Percentiles rank a stretch among this genome's conserved stretches.
Conservation (phyloP, 352 stramenopile species). For the Elongisporangium undulatum region DNA sequence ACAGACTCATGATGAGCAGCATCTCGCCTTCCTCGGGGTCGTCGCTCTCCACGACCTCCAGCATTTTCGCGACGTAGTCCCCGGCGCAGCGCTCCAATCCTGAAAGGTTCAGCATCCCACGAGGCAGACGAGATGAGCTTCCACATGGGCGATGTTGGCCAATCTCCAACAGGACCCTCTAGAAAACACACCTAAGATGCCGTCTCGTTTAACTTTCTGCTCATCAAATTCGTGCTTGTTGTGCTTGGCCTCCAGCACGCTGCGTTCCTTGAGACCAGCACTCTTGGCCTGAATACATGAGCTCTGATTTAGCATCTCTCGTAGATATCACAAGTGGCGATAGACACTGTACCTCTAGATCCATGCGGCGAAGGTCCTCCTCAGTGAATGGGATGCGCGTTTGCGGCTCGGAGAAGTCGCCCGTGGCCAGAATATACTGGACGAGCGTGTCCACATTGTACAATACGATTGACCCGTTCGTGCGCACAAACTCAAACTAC, state of each 20-base stretch:
- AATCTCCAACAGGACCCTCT: not conserved
- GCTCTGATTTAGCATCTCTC: slow-evolving; percentile 27
- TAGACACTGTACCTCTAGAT: slow-evolving; percentile 42
- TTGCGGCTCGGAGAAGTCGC: slow-evolving; percentile 86
- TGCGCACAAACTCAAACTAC: slow-evolving; percentile 81
- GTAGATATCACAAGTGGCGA: slow-evolving; percentile 22
- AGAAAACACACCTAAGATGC: slow-evolving; percentile 52
- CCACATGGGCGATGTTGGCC: not conserved
- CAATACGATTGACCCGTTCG: slow-evolving; percentile 76
- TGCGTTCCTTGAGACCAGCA: slow-evolving; percentile 57
- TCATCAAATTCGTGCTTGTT: slow-evolving; percentile 79
- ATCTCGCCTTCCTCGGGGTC: slow-evolving; percentile 79
- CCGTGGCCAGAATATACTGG: slow-evolving; percentile 86
- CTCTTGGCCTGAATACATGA: slow-evolving; percentile 47
- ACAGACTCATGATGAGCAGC: slow-evolving; percentile 77
- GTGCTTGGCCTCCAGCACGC: slow-evolving; percentile 67
- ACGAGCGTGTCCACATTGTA: slow-evolving; percentile 88
- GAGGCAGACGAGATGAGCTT: not conserved
- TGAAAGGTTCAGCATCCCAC: slow-evolving; percentile 10
- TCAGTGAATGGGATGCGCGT: slow-evolving; percentile 86
- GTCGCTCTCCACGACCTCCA: slow-evolving; percentile 76
- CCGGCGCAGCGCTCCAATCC: slow-evolving; percentile 79
- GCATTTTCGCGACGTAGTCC: slow-evolving; percentile 86
- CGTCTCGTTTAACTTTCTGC: slow-evolving; percentile 78
- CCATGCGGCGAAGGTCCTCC: slow-evolving; percentile 69